Conservation (phyloP, 495 filamentous ascomycete genomes). For the Apiosordaria backusii region DNA sequence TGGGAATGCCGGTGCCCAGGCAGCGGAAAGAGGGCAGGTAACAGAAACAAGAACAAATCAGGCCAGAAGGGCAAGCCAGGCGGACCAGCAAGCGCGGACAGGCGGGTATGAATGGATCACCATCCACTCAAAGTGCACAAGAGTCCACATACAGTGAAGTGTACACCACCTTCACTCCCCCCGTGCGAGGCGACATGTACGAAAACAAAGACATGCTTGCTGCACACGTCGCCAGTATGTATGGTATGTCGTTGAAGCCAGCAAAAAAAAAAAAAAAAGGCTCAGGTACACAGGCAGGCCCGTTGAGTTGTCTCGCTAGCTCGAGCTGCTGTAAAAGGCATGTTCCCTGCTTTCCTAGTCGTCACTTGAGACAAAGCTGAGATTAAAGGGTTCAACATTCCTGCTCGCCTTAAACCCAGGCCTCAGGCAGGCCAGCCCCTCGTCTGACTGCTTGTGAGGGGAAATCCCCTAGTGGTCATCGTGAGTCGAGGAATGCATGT, state of each 20-base stretch:
- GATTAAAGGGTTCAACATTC: constrained; percentile 7
- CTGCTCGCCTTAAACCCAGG: background rate
- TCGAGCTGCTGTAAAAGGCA: background rate
- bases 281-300: background rate
- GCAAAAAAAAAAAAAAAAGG: background rate
- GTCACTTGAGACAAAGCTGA: constrained; percentile 5
- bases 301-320: background rate
- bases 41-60: background rate
- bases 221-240: background rate
- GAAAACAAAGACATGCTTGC: constrained; percentile 1
- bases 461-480: background rate
- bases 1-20: background rate
- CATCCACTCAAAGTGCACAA: background rate
- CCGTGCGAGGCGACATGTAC: background rate
- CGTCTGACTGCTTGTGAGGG: background rate
- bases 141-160: background rate
- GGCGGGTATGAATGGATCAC: background rate
- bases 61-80: background rate
- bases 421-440: background rate
- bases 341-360: background rate
- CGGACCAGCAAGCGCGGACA: background rate
- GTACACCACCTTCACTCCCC: background rate
- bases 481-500: constrained; percentile 5
- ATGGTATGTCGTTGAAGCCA: background rate
- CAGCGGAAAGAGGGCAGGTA: background rate